Evolutionary conservation across 306 rosid genomes (phyloP).

Genomic region (Lupinus albus): DNA sequence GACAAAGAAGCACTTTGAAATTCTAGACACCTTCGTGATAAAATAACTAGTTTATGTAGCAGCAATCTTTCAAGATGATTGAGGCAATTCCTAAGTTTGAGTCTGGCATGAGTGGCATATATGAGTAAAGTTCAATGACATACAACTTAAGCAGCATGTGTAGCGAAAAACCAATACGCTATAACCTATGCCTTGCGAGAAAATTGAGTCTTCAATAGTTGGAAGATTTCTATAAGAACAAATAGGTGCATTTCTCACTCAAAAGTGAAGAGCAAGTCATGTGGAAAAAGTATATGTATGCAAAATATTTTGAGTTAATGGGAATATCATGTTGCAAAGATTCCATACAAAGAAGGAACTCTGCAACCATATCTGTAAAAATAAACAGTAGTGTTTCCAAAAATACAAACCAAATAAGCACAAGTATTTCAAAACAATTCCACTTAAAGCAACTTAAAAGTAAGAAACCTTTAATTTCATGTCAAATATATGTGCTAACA

Average conservation of each 20-base stretch:
- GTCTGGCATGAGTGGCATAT: neutral
- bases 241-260: neutral
- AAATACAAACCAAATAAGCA: constrained; percentile 15
- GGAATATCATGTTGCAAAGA: neutral
- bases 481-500: neutral
- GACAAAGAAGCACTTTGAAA: too few relatives aligned
- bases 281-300: constrained; percentile 2
- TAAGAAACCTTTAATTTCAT: constrained; percentile 5
- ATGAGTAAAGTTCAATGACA: constrained; percentile 2
- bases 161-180: neutral
- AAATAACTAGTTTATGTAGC: constrained; percentile 10
- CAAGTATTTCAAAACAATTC: constrained; percentile 21
- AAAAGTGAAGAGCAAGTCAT: constrained; percentile 1
- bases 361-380: neutral
- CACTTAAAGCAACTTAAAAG: constrained; percentile 18
- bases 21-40: constrained; percentile 1
- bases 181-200: constrained; percentile 4
- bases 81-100: neutral
- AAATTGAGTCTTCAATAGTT: constrained; percentile 23
- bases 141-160: neutral
- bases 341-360: neutral
- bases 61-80: neutral
- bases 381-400: constrained; percentile 11
- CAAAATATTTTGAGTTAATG: neutral
- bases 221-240: constrained; percentile 13